Evolutionary conservation across 1,139 yeast species (phyloP).

Genomic region (Yamadazyma aaseri): DNA sequence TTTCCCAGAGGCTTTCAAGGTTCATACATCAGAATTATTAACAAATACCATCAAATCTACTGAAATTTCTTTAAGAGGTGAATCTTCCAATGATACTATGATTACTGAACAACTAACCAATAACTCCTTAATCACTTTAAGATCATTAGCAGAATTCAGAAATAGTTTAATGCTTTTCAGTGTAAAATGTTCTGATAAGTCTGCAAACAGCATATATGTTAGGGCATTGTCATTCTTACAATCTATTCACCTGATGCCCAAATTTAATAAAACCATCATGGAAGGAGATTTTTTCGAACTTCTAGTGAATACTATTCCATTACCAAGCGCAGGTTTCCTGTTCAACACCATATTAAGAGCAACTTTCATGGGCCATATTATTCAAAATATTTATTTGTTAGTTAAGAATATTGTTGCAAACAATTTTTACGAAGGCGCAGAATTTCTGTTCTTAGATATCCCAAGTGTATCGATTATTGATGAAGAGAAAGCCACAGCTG

Average conservation of each 20-base stretch:
- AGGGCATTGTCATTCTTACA: constrained; percentile 36
- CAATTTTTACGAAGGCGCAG: constrained; percentile 22
- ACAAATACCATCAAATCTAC: constrained; percentile 59
- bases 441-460: constrained; percentile 31
- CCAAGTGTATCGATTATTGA: constrained; percentile 29
- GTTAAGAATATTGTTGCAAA: constrained; percentile 23
- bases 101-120: constrained; percentile 59
- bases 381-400: constrained; percentile 32
- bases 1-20: constrained; percentile 40
- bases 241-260: constrained; percentile 22
- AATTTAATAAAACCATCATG: constrained; percentile 28
- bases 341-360: constrained; percentile 41
- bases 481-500: constrained; percentile 17
- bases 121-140: constrained; percentile 55
- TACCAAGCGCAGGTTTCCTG: constrained; percentile 36
- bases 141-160: constrained; percentile 51
- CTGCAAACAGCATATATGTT: constrained; percentile 26
- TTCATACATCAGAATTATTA: constrained; percentile 38
- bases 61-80: constrained; percentile 70
- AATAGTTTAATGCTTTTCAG: constrained; percentile 32
- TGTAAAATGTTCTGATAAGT: constrained; percentile 23
- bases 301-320: constrained; percentile 47
- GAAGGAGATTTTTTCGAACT: constrained; percentile 56
- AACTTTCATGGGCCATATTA: constrained; percentile 40
- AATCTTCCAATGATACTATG: constrained; percentile 33